phyloP scores from a whole-genome alignment of 352 stramenopile species.

The Phytophthora citrophthora region DNA sequence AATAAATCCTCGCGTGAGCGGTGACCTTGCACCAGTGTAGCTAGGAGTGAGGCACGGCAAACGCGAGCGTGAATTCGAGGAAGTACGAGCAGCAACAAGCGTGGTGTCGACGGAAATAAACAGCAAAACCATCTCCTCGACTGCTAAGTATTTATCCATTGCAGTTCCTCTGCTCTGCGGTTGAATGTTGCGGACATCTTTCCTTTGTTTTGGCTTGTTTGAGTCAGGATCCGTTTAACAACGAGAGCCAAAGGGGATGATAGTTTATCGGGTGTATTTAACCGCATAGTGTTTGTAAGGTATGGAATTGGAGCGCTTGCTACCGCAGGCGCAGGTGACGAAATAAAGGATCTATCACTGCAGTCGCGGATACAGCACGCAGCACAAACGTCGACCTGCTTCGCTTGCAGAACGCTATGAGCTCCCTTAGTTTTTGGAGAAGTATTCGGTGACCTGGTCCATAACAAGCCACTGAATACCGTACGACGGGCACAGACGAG shows the following conservation, averaged over 20 bases:
- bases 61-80: slow-evolving; percentile 25
- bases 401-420: slow-evolving; percentile 5
- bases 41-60: slow-evolving; percentile 25
- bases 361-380: slow-evolving; percentile 11
- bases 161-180: background rate
- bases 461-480: slow-evolving; percentile 90
- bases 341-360: slow-evolving; percentile 36
- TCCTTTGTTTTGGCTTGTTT: background rate
- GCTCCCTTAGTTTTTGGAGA: slow-evolving; percentile 53
- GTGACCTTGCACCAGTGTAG: slow-evolving; percentile 30
- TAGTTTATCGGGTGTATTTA: slow-evolving; percentile 27
- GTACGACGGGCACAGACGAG: slow-evolving; percentile 89
- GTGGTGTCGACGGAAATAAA: slow-evolving; percentile 48
- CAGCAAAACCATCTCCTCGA: slow-evolving; percentile 37
- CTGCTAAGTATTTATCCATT: slow-evolving; percentile 7
- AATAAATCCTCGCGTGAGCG: slow-evolving; percentile 19
- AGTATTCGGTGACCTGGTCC: slow-evolving; percentile 82
- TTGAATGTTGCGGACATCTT: background rate
- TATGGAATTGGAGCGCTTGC: slow-evolving; percentile 15
- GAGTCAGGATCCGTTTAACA: background rate
- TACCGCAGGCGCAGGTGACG: slow-evolving; percentile 8
- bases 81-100: slow-evolving; percentile 36
- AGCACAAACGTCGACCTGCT: slow-evolving; percentile 2
- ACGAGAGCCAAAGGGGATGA: background rate
- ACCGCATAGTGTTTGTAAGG: slow-evolving; percentile 8